Evolutionary conservation across 1,284 basidiomycete species (phyloP).

Genomic region (Phellopilus nigrolimitatus): DNA sequence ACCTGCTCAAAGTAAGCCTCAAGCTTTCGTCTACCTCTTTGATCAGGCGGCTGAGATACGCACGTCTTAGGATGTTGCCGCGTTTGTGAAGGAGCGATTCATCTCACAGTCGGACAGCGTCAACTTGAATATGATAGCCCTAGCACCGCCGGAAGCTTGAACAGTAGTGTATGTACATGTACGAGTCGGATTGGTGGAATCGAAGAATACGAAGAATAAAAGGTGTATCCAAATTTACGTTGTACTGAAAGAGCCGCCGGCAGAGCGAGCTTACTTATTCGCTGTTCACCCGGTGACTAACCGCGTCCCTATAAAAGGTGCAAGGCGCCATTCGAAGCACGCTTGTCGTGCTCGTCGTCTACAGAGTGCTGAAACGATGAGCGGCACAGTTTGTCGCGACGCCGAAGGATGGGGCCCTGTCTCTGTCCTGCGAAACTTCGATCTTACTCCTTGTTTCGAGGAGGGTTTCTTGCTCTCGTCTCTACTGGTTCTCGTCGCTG

Average conservation of each 20-base stretch:
- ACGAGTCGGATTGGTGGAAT: too few species aligned
- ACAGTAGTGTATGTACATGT: not conserved
- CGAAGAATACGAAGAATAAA: too few species aligned
- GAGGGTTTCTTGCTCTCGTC: slow-evolving; percentile 60
- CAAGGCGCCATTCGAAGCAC: slow-evolving; percentile 5
- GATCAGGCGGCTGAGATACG: slow-evolving; percentile 1
- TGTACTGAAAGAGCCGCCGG: too few species aligned
- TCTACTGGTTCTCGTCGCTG: slow-evolving; percentile 45
- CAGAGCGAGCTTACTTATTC: too few species aligned
- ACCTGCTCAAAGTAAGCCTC: slow-evolving; percentile 56
- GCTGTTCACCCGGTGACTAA: too few species aligned
- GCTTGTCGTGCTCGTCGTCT: slow-evolving; percentile 6
- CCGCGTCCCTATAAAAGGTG: too few species aligned
- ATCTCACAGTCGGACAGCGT: slow-evolving; percentile 51
- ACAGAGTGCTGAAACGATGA: not conserved
- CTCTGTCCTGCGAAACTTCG: slow-evolving; percentile 64
- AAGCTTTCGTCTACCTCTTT: slow-evolving; percentile 19
- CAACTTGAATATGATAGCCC: slow-evolving; percentile 39
- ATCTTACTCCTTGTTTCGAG: slow-evolving; percentile 83
- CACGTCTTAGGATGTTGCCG: slow-evolving; percentile 56
- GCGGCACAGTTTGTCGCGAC: slow-evolving; percentile 35
- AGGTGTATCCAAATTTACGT: too few species aligned
- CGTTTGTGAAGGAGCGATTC: slow-evolving; percentile 62
- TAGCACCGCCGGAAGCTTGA: slow-evolving; percentile 6
- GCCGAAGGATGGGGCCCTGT: slow-evolving; percentile 61